Evolutionary conservation across 176 grass and related monocot genomes (phyloP), one percentile per base, ranked within the genome.

Genomic region (Rhynchospora breviuscula): DNA sequence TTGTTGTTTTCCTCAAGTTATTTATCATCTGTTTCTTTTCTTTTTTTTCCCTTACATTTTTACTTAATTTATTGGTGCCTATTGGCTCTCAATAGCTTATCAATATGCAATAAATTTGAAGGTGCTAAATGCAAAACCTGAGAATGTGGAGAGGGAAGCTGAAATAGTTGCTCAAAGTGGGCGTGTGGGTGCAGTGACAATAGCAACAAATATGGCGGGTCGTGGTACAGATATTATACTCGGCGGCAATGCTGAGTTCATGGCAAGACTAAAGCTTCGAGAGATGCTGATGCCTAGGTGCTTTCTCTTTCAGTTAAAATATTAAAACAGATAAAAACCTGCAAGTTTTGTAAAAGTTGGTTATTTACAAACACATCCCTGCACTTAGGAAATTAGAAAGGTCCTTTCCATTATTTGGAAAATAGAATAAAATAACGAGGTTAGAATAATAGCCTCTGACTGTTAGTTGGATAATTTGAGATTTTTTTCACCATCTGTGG

Each of bases 141-240:
- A 98, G 82, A 98, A 98, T 63, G 92, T 98, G 61, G 95, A 98
- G 89, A 91, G 95, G 86, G 95, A 98, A 88, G 92, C 95, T 79
- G 95, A 98, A 84, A 98, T 98, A 78, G 92, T 98, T 21, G 95
- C 95, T 59, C 95, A 98, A 86, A 98, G 95, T 88, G 95, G 95
- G 64, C 95, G 95, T 57, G 80, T 91, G 83, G 95, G 92, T 85
- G 92, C 90, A 12, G 92, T 98, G 84, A 98, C 95, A 88, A 91
- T 98, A 88, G 95, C 95, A 56, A 98, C 95, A 59, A 98, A 98
- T 85, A 94, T 98, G 95, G 95, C 95, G 18, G 92, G 95, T 17
- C 95, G 95, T 80, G 95, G 95, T 62, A 98, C 95, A 85, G 95
- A 98, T 91, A 98, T 98, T 68, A 98, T 94, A 63, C 95, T 98